These are phyloP conservation scores for Plasmodium falciparum DNA, from an alignment of 169 alveolate species.

Conservation along the genomic window DNA sequence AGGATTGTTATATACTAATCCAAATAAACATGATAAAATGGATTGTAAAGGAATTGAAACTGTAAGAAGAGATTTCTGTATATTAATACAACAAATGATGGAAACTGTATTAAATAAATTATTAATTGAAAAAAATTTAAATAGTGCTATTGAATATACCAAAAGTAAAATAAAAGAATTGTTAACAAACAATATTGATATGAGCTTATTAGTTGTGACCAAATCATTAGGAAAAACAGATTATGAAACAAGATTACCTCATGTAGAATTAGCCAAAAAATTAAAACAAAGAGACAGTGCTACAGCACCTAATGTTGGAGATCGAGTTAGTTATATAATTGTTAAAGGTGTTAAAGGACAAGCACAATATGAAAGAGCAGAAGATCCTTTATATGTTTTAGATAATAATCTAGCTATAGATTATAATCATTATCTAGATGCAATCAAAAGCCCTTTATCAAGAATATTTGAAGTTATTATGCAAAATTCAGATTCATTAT, in stretches of 20 bases:
- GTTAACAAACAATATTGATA: constrained; percentile 96
- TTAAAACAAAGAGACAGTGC: constrained; percentile 96
- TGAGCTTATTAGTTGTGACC: constrained; percentile 97
- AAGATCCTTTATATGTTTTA: constrained; percentile 98
- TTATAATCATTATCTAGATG: constrained; percentile 97
- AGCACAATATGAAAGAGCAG: constrained; percentile 97
- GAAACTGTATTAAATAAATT: constrained; percentile 93
- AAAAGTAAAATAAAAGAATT: constrained; percentile 89
- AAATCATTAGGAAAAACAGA: constrained; percentile 96
- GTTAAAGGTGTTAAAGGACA: constrained; percentile 96
- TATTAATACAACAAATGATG: constrained; percentile 95
- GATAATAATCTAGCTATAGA: constrained; percentile 97
- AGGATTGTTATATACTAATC: constrained; percentile 95
- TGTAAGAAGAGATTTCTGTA: constrained; percentile 98
- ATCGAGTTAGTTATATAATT: constrained; percentile 97
- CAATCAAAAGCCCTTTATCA: constrained; percentile 94
- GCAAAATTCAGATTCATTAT: constrained; percentile 93
- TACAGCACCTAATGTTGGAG: constrained; percentile 98
- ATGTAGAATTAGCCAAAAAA: constrained; percentile 98
- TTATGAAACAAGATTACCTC: constrained; percentile 97
- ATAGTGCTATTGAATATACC: constrained; percentile 93
- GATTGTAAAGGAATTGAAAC: constrained; percentile 98
- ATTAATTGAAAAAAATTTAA: constrained; percentile 92
- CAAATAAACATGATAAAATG: constrained; percentile 96
- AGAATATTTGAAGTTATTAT: constrained; percentile 95